phyloP scores from a whole-genome alignment of 805 yeast genomes.

The Candida succiphila region DNA sequence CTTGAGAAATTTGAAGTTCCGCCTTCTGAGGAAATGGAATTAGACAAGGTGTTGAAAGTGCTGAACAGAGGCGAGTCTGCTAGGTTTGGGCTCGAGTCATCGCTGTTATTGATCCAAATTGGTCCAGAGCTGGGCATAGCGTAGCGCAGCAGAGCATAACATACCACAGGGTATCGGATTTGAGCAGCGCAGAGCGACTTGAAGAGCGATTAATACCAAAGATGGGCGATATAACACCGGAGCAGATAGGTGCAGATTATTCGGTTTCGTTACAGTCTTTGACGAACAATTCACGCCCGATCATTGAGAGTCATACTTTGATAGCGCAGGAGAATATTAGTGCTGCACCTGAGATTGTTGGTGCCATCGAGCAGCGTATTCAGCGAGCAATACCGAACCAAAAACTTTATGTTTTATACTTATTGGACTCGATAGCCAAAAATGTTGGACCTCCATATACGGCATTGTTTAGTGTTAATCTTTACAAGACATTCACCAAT shows the following conservation, averaged over 20 bases:
- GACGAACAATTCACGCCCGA: constrained; percentile 84
- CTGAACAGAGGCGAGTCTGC: no score
- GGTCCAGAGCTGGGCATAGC: no score
- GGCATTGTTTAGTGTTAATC: constrained; percentile 58
- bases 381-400: constrained; percentile 72
- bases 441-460: constrained; percentile 87
- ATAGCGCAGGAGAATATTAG: constrained; percentile 79
- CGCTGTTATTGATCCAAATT: no score
- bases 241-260: constrained; percentile 48
- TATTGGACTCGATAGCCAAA: constrained; percentile 86
- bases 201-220: no score
- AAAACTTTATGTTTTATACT: constrained; percentile 74
- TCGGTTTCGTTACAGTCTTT: constrained; percentile 61
- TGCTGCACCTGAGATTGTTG: constrained; percentile 68
- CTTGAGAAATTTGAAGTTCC: no score
- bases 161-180: no score
- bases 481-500: constrained; percentile 61
- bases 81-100: no score
- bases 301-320: constrained; percentile 73
- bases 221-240: constrained; percentile 5
- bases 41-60: no score
- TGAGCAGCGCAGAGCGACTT: no score
- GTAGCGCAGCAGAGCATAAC: no score
- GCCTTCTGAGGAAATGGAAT: no score
- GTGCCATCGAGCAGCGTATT: constrained; percentile 67